Evolutionary conservation across 345 rosid species (phyloP), one percentile per base, ranked within the genome.

Genomic region (Linum lewisii): DNA sequence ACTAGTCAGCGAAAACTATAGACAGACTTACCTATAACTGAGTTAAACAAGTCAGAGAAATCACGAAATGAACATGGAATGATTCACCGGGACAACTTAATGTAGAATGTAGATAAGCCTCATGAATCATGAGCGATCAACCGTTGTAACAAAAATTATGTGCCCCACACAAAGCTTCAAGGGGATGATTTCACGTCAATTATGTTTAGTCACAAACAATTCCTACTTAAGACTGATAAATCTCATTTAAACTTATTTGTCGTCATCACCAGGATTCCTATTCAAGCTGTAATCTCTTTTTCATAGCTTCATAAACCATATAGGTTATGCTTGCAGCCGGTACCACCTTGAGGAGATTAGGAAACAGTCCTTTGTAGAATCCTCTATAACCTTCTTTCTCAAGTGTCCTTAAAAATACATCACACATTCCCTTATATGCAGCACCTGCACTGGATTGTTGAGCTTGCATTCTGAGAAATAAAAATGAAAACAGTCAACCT

Each of bases 331-430:
- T 79, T 26, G 81, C 81, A 34, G 83, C 69, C 23, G 81, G 83
- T 55, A 79, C 73, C 23, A 76, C 83, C 65, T 87, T 87, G 54
- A 90, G 86, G 76, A 90, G 71, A 63, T 90, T 90, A 34, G 97
- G 97, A 56, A 90, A 77, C 32, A 90, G 69, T 52, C 95, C 97
- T 77, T 85, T 87, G 78, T 87, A 90, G 50, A 85, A 82, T 54
- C 93, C 97, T 72, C 74, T 75, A 42, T 69, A 66, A 36, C 95
- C 90, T 78, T 90, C 97, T 11, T 70, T 79, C 63, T 63, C 73
- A 57, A 83, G 71, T 14, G 97, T 90, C 75, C 76, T 84, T 79
- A 73, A 75, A 64, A 87, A 90, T 21, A 83, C 84, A 63, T 83
- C 97, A 1, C 82, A 73, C 97, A 90, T 87, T 19, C 94, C 79